Conservation (phyloP, 2,329 filamentous ascomycete genomes). For the Thermomyces lanuginosus region DNA sequence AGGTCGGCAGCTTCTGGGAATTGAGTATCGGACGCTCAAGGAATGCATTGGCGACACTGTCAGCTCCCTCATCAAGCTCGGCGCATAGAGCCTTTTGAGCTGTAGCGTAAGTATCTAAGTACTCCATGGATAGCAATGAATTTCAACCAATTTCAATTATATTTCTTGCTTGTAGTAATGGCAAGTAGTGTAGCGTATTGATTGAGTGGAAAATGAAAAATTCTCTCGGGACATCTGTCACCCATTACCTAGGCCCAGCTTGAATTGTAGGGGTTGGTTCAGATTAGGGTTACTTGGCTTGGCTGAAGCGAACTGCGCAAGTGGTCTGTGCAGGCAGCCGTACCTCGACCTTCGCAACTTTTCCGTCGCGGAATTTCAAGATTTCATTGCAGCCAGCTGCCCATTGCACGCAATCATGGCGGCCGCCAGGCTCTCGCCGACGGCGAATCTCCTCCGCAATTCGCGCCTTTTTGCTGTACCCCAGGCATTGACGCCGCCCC, state of each 20-base stretch:
- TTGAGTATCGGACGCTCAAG: constrained; percentile 25
- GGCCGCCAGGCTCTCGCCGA: constrained; percentile 37
- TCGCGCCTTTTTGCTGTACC: constrained; percentile 86
- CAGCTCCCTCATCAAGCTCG: constrained; percentile 18
- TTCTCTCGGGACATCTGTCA: too few species aligned
- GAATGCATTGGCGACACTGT: constrained; percentile 24
- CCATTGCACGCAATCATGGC: constrained; percentile 20
- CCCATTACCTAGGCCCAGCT: too few species aligned
- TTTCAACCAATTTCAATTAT: too few species aligned
- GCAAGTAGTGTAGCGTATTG: too few species aligned
- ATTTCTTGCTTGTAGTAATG: too few species aligned
- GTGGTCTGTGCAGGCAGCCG: constrained; percentile 1
- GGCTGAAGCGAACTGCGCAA: too few species aligned
- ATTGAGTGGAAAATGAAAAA: too few species aligned
- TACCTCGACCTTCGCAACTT: constrained; percentile 1
- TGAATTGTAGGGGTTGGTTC: too few species aligned
- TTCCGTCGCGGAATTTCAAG: background rate
- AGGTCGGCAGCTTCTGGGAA: constrained; percentile 25
- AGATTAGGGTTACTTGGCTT: too few species aligned
- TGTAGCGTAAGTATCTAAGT: too few species aligned
- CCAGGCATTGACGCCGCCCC: constrained; percentile 50
- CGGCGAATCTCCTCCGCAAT: constrained; percentile 56
- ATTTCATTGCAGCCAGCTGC: background rate
- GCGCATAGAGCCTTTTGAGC: constrained; percentile 10
- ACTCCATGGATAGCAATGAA: too few species aligned